phyloP scores from a whole-genome alignment of 345 rosid species.

The Kernera saxatilis region DNA sequence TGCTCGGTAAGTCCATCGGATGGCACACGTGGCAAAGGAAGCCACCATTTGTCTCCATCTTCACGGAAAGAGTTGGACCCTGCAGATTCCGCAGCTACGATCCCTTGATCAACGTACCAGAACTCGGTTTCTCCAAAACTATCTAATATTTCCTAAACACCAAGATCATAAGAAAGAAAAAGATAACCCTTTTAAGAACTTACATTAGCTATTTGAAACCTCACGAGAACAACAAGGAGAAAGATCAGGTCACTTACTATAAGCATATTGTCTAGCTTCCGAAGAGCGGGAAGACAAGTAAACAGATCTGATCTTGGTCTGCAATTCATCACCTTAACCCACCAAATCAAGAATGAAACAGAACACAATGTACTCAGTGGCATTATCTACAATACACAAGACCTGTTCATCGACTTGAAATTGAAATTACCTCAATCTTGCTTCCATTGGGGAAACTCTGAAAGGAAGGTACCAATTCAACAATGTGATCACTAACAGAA shows the following conservation, averaged over 20 bases:
- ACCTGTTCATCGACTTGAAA: not conserved
- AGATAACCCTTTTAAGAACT: not conserved
- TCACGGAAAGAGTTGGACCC: conserved; percentile 76
- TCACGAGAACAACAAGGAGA: not conserved
- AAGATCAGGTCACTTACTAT: conserved; percentile 51
- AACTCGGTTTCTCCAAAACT: conserved; percentile 71
- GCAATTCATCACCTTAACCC: conserved; percentile 83
- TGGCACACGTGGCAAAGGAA: conserved; percentile 94
- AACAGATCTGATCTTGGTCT: conserved; percentile 88
- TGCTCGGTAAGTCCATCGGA: conserved; percentile 63
- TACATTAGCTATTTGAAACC: not conserved
- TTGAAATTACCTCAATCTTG: conserved; percentile 74
- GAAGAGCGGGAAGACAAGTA: conserved; percentile 82
- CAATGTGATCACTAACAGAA: conserved; percentile 83
- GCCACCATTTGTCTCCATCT: conserved; percentile 99
- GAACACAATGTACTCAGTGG: not conserved
- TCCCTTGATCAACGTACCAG: conserved; percentile 97
- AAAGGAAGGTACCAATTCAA: conserved; percentile 87
- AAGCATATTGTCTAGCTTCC: conserved; percentile 92
- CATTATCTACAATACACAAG: not conserved
- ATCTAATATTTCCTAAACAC: conserved; percentile 70
- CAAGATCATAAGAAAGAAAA: not conserved
- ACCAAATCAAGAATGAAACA: conserved; percentile 2
- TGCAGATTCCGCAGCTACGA: conserved; percentile 59
- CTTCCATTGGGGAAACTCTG: conserved; percentile 78